Evolutionary conservation across 192 early-diverging fungal genomes (phyloP).

Genomic region (Oehlia diaphana): DNA sequence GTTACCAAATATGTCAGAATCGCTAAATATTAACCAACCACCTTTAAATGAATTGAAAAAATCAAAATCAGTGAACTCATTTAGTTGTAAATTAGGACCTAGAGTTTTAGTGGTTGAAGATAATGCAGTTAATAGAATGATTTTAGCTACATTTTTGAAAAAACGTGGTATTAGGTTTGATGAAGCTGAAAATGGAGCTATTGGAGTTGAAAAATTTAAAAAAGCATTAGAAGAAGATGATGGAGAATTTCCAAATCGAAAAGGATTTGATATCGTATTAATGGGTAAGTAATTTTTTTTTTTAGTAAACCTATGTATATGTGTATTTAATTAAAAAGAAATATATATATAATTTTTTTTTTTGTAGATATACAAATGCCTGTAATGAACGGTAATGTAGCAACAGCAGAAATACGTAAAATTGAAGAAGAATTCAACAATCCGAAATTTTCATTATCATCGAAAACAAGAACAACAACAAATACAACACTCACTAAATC

Average conservation of each 20-base stretch:
- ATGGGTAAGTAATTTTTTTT: constrained; percentile 31
- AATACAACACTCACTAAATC: not conserved
- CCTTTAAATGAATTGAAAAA: not conserved
- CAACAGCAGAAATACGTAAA: constrained; percentile 43
- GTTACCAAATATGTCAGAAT: not conserved
- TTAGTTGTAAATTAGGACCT: not conserved
- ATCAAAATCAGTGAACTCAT: not conserved
- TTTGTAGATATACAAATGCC: constrained; percentile 46
- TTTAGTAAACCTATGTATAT: no score
- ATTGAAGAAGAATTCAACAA: constrained; percentile 33
- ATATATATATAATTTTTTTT: not conserved
- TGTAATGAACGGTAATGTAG: constrained; percentile 48
- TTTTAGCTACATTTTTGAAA: constrained; percentile 23
- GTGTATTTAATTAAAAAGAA: no score
- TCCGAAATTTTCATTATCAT: not conserved
- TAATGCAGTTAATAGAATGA: constrained; percentile 12
- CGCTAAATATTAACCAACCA: not conserved
- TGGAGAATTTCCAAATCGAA: constrained; percentile 21
- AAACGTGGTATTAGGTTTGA: constrained; percentile 41
- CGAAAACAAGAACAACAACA: no score
- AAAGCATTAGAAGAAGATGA: constrained; percentile 24
- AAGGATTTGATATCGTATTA: constrained; percentile 43
- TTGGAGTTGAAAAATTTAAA: constrained; percentile 44
- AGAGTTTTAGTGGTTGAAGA: constrained; percentile 48
- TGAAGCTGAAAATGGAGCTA: constrained; percentile 45